Evolutionary conservation across 805 yeast species (phyloP).

Genomic region (Candida schatavii): DNA sequence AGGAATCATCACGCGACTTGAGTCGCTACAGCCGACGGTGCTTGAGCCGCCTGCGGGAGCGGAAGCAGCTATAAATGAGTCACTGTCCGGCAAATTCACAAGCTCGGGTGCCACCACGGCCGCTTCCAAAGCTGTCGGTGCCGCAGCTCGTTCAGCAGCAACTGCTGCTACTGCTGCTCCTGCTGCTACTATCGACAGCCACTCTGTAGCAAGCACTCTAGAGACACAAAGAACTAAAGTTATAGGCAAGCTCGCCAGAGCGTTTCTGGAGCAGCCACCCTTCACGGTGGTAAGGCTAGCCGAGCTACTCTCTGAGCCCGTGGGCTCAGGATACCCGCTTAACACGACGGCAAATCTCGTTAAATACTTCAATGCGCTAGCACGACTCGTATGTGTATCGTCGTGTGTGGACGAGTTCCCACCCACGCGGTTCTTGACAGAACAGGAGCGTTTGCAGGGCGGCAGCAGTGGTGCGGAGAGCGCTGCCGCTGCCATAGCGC

Average conservation of each 20-base stretch:
- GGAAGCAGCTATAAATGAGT: background rate
- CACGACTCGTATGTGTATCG: slow-evolving; percentile 27
- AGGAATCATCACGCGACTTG: slow-evolving; percentile 9
- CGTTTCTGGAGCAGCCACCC: slow-evolving; percentile 30
- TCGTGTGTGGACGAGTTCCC: slow-evolving; percentile 27
- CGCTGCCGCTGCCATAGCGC: background rate
- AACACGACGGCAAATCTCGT: slow-evolving; percentile 23
- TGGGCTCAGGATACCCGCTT: slow-evolving; percentile 28
- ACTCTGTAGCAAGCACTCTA: background rate
- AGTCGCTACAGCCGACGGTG: background rate
- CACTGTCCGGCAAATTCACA: no score
- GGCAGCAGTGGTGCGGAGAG: background rate
- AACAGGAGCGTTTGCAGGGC: background rate
- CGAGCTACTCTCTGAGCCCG: slow-evolving; percentile 45
- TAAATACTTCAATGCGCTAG: slow-evolving; percentile 47
- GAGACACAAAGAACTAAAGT: background rate
- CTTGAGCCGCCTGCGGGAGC: background rate
- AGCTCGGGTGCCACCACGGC: no score
- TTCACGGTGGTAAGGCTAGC: slow-evolving; percentile 48
- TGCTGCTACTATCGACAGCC: background rate
- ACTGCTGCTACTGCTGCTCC: slow-evolving; percentile 35
- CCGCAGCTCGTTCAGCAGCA: slow-evolving; percentile 4
- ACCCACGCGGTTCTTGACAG: slow-evolving; percentile 9
- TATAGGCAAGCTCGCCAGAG: background rate
- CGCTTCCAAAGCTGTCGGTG: no score